These are phyloP conservation scores for Neonectria neomacrospora DNA, from an alignment of 2,329 filamentous ascomycete species.

Conservation along the genomic window DNA sequence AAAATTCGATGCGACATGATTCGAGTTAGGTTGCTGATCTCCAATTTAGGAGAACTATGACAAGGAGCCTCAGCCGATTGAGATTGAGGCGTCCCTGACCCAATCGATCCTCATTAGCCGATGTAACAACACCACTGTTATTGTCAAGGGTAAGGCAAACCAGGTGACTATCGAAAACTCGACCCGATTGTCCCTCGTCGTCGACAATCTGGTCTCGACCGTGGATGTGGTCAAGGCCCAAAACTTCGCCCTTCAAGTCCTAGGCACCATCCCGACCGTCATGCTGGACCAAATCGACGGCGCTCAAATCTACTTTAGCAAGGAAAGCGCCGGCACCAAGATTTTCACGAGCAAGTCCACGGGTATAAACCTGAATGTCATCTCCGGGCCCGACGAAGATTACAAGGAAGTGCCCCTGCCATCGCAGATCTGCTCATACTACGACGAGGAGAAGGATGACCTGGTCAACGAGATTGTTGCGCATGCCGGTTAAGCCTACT, in stretches of 20 bases:
- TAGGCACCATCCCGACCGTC: slow-evolving; percentile 86
- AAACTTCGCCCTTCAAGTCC: slow-evolving; percentile 93
- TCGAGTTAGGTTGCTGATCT: slow-evolving; percentile 17
- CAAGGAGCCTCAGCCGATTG: slow-evolving; percentile 75
- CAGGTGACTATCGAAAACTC: slow-evolving; percentile 97
- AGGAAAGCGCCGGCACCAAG: slow-evolving; percentile 80
- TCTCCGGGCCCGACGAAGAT: slow-evolving; percentile 77
- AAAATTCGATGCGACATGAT: neutral
- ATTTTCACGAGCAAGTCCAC: slow-evolving; percentile 91
- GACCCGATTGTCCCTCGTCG: slow-evolving; percentile 81
- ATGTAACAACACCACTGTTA: slow-evolving; percentile 90
- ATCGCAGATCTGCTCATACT: slow-evolving; percentile 86
- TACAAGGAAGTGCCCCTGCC: slow-evolving; percentile 89
- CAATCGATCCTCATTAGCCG: slow-evolving; percentile 93
- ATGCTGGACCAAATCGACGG: slow-evolving; percentile 94
- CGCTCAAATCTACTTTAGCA: slow-evolving; percentile 86
- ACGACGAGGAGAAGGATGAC: slow-evolving; percentile 75
- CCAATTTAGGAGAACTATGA: slow-evolving; percentile 85
- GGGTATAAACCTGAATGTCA: slow-evolving; percentile 87
- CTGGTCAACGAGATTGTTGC: slow-evolving; percentile 95
- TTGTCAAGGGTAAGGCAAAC: slow-evolving; percentile 93
- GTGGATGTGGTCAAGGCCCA: slow-evolving; percentile 95
- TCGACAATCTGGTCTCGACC: slow-evolving; percentile 89
- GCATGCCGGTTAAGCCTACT: slow-evolving; percentile 75
- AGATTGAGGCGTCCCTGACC: slow-evolving; percentile 82